These are phyloP conservation scores for Oryza australiensis DNA, from an alignment of 176 grass and related monocot genomes.

Conservation along the genomic window DNA sequence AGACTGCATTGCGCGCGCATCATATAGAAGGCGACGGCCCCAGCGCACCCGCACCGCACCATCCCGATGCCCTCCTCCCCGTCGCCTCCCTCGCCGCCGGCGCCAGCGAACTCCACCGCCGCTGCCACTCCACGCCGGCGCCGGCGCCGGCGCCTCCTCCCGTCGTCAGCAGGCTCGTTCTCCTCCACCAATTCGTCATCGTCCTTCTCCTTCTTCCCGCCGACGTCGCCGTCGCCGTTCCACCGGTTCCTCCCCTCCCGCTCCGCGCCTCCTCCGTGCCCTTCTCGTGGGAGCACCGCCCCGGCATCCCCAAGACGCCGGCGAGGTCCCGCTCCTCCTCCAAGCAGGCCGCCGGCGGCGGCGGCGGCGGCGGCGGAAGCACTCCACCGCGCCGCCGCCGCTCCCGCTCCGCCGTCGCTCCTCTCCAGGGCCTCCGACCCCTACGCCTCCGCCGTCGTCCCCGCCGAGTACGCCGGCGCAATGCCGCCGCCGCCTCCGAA, in stretches of 20 bases:
- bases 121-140: background rate
- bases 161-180: background rate
- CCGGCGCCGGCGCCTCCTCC: background rate
- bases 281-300: slow-evolving; percentile 62
- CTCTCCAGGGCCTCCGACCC: slow-evolving; percentile 36
- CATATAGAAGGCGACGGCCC: slow-evolving; percentile 34
- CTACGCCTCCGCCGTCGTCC: slow-evolving; percentile 39
- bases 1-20: background rate
- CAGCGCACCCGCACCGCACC: too few relatives aligned
- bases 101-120: slow-evolving; percentile 11
- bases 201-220: slow-evolving; percentile 25
- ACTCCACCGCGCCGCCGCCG: background rate
- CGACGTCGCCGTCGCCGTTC: slow-evolving; percentile 34
- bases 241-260: slow-evolving; percentile 53
- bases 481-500: background rate
- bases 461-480: slow-evolving; percentile 33
- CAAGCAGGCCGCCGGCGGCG: background rate
- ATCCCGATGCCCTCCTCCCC: slow-evolving; percentile 36
- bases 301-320: slow-evolving; percentile 55
- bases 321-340: background rate
- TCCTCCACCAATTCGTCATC: background rate
- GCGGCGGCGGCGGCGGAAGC: too few relatives aligned
- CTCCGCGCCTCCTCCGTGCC: slow-evolving; percentile 42
- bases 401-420: slow-evolving; percentile 53
- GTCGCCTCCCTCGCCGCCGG: slow-evolving; percentile 14